Percentiles rank a stretch among this genome's conserved stretches.
phyloP scores from a whole-genome alignment of 1,284 basidiomycete genomes.

The Apiotrichum gracile region DNA sequence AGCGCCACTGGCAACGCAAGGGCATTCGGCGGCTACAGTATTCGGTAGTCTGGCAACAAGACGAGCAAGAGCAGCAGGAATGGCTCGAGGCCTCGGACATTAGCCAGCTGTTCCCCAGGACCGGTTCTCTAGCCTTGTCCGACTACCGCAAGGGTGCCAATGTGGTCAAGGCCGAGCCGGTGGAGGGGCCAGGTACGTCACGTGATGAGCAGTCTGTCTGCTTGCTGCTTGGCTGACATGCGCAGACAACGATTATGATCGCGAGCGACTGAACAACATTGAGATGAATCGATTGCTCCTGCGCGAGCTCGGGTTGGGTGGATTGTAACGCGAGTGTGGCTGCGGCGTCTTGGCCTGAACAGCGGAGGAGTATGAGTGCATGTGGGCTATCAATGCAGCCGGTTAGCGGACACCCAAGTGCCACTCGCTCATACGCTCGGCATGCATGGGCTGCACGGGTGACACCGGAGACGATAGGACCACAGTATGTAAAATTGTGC shows the following conservation, averaged over 20 bases:
- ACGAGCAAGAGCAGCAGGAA: not conserved
- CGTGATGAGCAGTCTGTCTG: not conserved
- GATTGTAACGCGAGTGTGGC: not conserved
- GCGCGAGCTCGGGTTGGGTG: not conserved
- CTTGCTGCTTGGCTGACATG: not conserved
- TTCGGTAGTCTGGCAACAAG: not conserved
- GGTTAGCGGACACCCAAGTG: too few species aligned
- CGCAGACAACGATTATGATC: slow-evolving; percentile 7
- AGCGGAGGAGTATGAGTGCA: not conserved
- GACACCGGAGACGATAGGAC: too few species aligned
- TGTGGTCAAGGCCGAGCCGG: not conserved
- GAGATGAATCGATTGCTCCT: slow-evolving; percentile 8
- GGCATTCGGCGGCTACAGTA: not conserved
- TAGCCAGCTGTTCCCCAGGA: not conserved
- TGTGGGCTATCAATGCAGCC: not conserved
- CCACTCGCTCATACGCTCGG: too few species aligned
- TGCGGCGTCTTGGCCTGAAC: not conserved
- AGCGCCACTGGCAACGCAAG: not conserved
- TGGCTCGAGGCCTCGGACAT: not conserved
- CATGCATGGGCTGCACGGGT: too few species aligned
- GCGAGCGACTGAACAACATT: slow-evolving; percentile 5
- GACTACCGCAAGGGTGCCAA: not conserved
- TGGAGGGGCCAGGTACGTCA: not conserved
- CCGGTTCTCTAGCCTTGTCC: not conserved
- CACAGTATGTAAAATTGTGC: too few species aligned